phyloP scores from a whole-genome alignment of 2,329 filamentous ascomycete species.

The Pseudogymnoascus sp. region DNA sequence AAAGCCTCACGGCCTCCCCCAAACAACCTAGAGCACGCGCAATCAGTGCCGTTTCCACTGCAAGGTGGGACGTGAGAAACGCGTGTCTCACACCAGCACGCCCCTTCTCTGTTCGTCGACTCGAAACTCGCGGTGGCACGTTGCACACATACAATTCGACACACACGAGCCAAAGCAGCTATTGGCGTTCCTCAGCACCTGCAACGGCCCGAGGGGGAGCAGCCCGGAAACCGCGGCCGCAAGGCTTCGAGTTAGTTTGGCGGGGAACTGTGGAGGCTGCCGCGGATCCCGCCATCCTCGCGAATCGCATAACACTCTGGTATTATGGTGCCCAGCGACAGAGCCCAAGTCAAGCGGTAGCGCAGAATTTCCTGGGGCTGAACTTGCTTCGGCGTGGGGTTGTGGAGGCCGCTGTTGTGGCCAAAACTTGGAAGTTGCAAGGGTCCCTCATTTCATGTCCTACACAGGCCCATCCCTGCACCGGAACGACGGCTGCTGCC shows the following conservation, averaged over 20 bases:
- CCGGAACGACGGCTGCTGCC: conserved; percentile 4
- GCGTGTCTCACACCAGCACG: not conserved
- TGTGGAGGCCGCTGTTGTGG: not conserved
- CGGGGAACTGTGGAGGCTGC: not conserved
- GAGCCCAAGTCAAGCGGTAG: not conserved
- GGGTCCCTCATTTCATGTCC: not conserved
- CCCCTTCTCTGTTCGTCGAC: not conserved
- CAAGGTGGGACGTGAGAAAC: not conserved
- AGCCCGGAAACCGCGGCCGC: not conserved
- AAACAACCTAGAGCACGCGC: not conserved
- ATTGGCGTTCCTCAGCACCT: not conserved
- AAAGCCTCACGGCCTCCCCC: not conserved
- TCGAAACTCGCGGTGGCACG: not conserved
- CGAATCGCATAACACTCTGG: not conserved
- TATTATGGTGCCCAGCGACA: not conserved
- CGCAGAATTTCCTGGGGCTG: conserved; percentile 1
- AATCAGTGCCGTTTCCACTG: not conserved
- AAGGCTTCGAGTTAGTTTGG: not conserved
- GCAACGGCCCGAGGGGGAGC: not conserved
- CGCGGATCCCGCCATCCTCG: not conserved
- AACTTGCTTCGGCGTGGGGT: not conserved
- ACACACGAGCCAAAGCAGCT: not conserved
- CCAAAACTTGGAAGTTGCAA: not conserved
- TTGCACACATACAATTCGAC: not conserved
- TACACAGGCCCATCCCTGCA: conserved; percentile 4